Conservation (phyloP, 2,329 filamentous ascomycete genomes). For the Xylaria sp. region DNA sequence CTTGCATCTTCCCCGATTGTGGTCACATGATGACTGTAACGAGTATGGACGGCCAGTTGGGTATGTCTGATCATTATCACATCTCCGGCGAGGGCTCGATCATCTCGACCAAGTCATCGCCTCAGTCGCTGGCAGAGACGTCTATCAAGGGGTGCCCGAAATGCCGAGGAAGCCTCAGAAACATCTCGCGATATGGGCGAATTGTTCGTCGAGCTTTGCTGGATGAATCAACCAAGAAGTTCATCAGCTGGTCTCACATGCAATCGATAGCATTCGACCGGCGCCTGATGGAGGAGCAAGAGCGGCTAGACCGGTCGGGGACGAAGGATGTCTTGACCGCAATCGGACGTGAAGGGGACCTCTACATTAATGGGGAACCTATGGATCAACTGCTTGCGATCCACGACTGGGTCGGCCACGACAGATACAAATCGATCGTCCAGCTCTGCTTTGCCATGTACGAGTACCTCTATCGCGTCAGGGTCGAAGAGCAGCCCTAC, state of each 20-base stretch:
- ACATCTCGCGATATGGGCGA: slow-evolving; percentile 12
- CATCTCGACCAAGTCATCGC: background rate
- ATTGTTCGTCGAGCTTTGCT: slow-evolving; percentile 7
- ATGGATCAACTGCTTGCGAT: slow-evolving; percentile 11
- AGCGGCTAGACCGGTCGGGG: background rate
- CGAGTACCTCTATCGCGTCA: slow-evolving; percentile 3
- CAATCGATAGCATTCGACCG: background rate
- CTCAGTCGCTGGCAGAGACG: background rate
- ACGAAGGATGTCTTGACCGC: background rate
- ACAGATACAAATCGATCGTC: slow-evolving; percentile 8
- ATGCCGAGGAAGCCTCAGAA: slow-evolving; percentile 10
- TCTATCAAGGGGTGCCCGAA: slow-evolving; percentile 5
- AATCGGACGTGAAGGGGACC: background rate
- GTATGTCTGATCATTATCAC: slow-evolving; percentile 2
- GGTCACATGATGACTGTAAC: slow-evolving; percentile 16
- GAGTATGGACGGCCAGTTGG: slow-evolving; percentile 16
- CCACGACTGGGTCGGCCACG: slow-evolving; percentile 8
- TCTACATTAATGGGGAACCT: background rate
- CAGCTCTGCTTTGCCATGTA: slow-evolving; percentile 4
- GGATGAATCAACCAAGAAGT: slow-evolving; percentile 14
- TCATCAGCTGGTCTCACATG: slow-evolving; percentile 11
- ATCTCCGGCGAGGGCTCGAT: background rate
- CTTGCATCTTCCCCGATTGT: slow-evolving; percentile 20
- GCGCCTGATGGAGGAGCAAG: slow-evolving; percentile 8
- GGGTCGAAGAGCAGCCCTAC: slow-evolving; percentile 9